Conservation (phyloP, 2,329 filamentous ascomycete species). For the Exophiala calicioides region DNA sequence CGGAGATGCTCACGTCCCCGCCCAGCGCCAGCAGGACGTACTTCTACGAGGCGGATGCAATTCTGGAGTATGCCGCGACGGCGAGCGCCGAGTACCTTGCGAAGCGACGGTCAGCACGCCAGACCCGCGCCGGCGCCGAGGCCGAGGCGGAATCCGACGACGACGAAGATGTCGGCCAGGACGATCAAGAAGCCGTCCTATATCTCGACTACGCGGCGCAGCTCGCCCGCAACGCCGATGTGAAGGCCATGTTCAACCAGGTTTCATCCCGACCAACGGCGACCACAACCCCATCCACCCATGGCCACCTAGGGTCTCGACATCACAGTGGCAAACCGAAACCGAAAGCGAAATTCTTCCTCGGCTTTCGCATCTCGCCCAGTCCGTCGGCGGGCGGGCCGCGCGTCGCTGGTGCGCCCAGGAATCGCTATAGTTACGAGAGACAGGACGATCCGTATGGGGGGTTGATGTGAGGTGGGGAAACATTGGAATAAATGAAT, state of each 20-base stretch:
- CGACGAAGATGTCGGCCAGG: neutral
- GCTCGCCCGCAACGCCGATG: constrained; percentile 10
- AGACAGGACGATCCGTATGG: constrained; percentile 24
- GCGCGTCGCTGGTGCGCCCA: constrained; percentile 2
- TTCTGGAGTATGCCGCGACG: constrained; percentile 23
- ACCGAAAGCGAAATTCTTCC: constrained; percentile 13
- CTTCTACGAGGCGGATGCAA: constrained; percentile 13
- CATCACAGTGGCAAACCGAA: neutral
- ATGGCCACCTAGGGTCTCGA: too few relatives aligned
- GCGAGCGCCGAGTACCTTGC: too few relatives aligned
- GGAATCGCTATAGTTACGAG: constrained; percentile 8
- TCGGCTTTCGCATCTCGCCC: constrained; percentile 15
- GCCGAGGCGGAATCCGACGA: neutral
- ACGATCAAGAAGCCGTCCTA: constrained; percentile 8
- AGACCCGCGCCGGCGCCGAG: too few relatives aligned
- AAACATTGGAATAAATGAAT: neutral
- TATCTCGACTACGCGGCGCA: constrained; percentile 21
- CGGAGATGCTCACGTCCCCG: constrained; percentile 14
- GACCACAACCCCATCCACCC: constrained; percentile 1
- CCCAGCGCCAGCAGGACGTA: neutral
- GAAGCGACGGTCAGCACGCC: too few relatives aligned
- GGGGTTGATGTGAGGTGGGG: constrained; percentile 18
- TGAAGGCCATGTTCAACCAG: constrained; percentile 19
- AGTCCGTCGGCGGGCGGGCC: constrained; percentile 1
- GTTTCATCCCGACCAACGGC: too few relatives aligned